These are phyloP conservation scores for Volvox carteri DNA, from an alignment of 163 green algal genomes.

Conservation along the genomic window DNA sequence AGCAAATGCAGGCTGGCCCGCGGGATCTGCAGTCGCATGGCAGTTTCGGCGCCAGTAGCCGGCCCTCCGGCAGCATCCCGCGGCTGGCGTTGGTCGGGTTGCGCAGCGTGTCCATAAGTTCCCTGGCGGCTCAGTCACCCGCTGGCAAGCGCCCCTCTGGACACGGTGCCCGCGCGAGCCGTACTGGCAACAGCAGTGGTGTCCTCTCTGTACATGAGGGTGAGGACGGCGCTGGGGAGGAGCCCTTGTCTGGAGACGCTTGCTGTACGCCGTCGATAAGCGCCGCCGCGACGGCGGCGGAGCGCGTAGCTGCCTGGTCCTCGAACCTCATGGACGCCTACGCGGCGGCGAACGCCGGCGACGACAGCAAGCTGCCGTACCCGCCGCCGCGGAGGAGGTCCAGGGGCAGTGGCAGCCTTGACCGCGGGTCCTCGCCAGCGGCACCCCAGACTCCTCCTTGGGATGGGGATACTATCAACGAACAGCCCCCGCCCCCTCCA, in stretches of 20 bases:
- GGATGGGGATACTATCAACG: neutral
- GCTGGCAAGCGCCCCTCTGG: neutral
- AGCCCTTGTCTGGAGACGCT: neutral
- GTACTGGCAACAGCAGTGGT: slow-evolving; percentile 11
- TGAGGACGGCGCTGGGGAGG: neutral
- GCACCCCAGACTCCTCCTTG: neutral
- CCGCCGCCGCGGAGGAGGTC: neutral
- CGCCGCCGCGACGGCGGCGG: slow-evolving; percentile 19
- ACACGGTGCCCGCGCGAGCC: neutral
- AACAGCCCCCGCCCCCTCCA: too few species aligned
- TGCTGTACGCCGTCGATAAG: neutral
- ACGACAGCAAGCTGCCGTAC: neutral
- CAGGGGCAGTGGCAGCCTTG: neutral
- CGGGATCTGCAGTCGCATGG: neutral
- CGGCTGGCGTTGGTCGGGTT: neutral
- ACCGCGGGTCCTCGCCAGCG: neutral
- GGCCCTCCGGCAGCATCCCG: neutral
- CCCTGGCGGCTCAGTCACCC: slow-evolving; percentile 12
- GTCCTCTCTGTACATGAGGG: neutral
- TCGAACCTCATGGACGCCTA: slow-evolving; percentile 10
- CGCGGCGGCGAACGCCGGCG: slow-evolving; percentile 11
- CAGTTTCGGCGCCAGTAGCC: neutral
- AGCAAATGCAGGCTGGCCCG: neutral
- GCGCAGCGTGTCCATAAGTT: slow-evolving; percentile 23
- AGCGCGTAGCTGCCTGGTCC: slow-evolving; percentile 38